Evolutionary conservation across 2,329 filamentous ascomycete genomes (phyloP).

Genomic region (Exserohilum rostratum): DNA sequence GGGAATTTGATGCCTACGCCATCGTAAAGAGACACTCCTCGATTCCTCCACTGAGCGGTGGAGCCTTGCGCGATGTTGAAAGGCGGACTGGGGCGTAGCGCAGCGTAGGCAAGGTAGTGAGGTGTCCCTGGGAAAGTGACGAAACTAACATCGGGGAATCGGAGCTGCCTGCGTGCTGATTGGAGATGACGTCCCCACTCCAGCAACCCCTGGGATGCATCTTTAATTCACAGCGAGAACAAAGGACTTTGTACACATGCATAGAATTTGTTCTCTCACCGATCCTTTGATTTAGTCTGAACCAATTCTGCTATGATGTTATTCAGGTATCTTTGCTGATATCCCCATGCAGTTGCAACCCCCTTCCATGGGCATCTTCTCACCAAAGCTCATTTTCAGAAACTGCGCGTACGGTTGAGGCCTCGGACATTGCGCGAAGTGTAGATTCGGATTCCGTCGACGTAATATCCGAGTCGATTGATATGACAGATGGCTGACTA

Average conservation of each 20-base stretch:
- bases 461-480: slow-evolving; percentile 26
- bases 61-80: slow-evolving; percentile 11
- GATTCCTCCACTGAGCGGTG: not conserved
- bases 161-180: slow-evolving; percentile 19
- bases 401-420: slow-evolving; percentile 31
- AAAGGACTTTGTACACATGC: too few relatives aligned
- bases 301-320: too few relatives aligned
- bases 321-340: too few relatives aligned
- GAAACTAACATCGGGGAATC: slow-evolving; percentile 17
- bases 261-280: too few relatives aligned
- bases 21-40: not conserved
- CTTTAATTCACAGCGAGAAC: not conserved
- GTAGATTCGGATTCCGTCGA: slow-evolving; percentile 25
- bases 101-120: slow-evolving; percentile 5
- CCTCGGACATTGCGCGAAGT: slow-evolving; percentile 19
- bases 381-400: slow-evolving; percentile 32
- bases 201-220: not conserved
- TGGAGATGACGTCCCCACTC: slow-evolving; percentile 5
- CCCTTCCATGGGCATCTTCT: too few relatives aligned
- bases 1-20: slow-evolving; percentile 1
- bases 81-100: not conserved
- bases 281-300: too few relatives aligned
- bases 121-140: slow-evolving; percentile 17
- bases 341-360: too few relatives aligned
- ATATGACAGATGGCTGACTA: slow-evolving; percentile 29